phyloP scores from a whole-genome alignment of 2,329 filamentous ascomycete species.

The Periglandula ipomoeae region DNA sequence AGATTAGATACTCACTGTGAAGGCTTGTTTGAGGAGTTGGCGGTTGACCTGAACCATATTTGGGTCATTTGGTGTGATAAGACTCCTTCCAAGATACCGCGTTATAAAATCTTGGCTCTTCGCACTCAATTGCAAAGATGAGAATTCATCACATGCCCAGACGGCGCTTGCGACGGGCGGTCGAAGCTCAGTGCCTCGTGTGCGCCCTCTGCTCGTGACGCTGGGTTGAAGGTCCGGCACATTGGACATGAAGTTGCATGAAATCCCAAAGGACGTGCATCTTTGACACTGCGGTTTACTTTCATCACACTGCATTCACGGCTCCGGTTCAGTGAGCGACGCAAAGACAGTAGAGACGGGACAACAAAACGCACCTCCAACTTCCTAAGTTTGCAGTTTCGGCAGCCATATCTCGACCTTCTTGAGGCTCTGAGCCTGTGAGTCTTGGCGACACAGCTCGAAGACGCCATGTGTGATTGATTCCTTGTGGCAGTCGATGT shows the following conservation, averaged over 20 bases:
- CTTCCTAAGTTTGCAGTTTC: slow-evolving; percentile 42
- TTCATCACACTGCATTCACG: slow-evolving; percentile 34
- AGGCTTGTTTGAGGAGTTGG: slow-evolving; percentile 27
- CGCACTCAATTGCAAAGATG: slow-evolving; percentile 25
- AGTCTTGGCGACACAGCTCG: too few species aligned
- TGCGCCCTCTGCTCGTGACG: slow-evolving; percentile 13
- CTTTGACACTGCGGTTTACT: slow-evolving; percentile 31
- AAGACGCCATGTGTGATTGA: too few species aligned
- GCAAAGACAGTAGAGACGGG: background rate
- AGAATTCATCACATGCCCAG: slow-evolving; percentile 23
- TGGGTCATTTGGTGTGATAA: slow-evolving; percentile 26
- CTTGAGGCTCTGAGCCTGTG: slow-evolving; percentile 11
- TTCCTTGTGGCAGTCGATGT: too few species aligned
- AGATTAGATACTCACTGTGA: slow-evolving; percentile 27
- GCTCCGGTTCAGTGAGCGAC: background rate
- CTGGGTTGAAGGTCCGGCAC: slow-evolving; percentile 29
- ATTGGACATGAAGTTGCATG: slow-evolving; percentile 32
- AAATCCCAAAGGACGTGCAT: slow-evolving; percentile 33
- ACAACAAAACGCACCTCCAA: slow-evolving; percentile 28
- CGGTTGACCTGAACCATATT: slow-evolving; percentile 28
- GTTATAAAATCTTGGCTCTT: slow-evolving; percentile 33
- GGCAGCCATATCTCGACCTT: slow-evolving; percentile 37
- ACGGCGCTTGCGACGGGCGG: slow-evolving; percentile 19
- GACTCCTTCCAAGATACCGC: slow-evolving; percentile 28
- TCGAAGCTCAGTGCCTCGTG: slow-evolving; percentile 7